phyloP scores from a whole-genome alignment of 805 yeast species.

The Scheffersomyces coipomensis region DNA sequence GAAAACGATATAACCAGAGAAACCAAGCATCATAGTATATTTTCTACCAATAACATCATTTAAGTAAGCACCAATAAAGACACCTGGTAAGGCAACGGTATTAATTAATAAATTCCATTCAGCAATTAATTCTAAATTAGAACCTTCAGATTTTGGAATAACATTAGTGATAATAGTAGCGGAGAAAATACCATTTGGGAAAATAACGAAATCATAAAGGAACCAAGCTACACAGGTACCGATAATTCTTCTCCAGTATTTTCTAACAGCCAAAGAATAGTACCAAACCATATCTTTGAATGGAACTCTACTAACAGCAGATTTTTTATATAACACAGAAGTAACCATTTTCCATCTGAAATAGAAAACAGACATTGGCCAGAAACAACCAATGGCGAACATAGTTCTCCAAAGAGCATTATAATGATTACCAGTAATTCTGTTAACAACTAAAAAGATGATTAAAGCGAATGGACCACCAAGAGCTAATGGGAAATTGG shows the following conservation, averaged over 20 bases:
- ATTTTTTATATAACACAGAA: slow-evolving; percentile 59
- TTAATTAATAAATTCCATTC: slow-evolving; percentile 75
- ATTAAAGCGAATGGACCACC: slow-evolving; percentile 79
- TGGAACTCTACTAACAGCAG: slow-evolving; percentile 57
- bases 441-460: slow-evolving; percentile 65
- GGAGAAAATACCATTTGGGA: slow-evolving; percentile 74
- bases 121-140: slow-evolving; percentile 53
- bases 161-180: slow-evolving; percentile 55
- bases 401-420: slow-evolving; percentile 68
- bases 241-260: slow-evolving; percentile 64
- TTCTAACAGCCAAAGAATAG: slow-evolving; percentile 60
- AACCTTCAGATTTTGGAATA: slow-evolving; percentile 27
- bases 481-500: slow-evolving; percentile 69
- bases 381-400: slow-evolving; percentile 57
- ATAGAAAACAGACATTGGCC: slow-evolving; percentile 72
- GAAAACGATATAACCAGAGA: slow-evolving; percentile 65
- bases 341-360: slow-evolving; percentile 71
- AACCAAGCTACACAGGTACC: slow-evolving; percentile 81
- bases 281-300: too few species aligned
- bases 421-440: slow-evolving; percentile 48
- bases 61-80: slow-evolving; percentile 63
- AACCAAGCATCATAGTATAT: slow-evolving; percentile 69
- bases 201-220: slow-evolving; percentile 76
- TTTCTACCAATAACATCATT: slow-evolving; percentile 69
- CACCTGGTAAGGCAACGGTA: slow-evolving; percentile 70